Percentiles rank a stretch among this genome's conserved stretches.
Conservation (phyloP, 2,329 filamentous ascomycete genomes). For the Sporothrix mexicana region DNA sequence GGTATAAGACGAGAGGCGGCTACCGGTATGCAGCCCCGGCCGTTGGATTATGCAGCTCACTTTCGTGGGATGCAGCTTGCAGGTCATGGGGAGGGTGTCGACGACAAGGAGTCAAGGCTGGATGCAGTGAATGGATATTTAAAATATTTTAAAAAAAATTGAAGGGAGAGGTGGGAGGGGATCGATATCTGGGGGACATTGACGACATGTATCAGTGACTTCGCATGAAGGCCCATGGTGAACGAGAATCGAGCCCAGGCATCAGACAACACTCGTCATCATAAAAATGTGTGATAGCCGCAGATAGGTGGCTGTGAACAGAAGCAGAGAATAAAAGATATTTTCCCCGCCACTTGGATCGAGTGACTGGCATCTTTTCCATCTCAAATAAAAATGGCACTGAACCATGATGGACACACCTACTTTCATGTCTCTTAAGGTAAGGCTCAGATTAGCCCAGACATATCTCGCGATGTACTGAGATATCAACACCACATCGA, state of each 20-base stretch:
- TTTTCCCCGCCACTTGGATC: neutral
- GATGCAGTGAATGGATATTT: neutral
- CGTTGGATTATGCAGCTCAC: neutral
- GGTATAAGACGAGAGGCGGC: neutral
- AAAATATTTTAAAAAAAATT: neutral
- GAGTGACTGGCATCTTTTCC: neutral
- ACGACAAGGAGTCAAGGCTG: neutral
- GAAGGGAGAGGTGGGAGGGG: neutral
- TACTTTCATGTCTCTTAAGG: no score
- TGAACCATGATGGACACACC: no score
- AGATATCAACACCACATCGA: neutral
- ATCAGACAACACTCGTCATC: neutral
- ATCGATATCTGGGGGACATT: no score
- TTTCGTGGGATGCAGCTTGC: neutral
- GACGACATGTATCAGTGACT: neutral
- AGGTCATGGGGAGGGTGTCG: neutral
- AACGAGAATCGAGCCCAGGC: neutral
- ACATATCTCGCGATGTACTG: neutral
- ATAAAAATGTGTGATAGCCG: no score
- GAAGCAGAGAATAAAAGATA: neutral
- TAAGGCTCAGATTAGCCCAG: constrained; percentile 2
- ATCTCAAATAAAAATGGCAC: no score
- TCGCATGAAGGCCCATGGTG: neutral
- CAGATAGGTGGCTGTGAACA: no score
- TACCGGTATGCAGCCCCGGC: constrained; percentile 9